Percentiles rank a stretch among this genome's conserved stretches.
Evolutionary conservation across 1,284 basidiomycete species (phyloP).

Genomic region (Apiotrichum domesticum): DNA sequence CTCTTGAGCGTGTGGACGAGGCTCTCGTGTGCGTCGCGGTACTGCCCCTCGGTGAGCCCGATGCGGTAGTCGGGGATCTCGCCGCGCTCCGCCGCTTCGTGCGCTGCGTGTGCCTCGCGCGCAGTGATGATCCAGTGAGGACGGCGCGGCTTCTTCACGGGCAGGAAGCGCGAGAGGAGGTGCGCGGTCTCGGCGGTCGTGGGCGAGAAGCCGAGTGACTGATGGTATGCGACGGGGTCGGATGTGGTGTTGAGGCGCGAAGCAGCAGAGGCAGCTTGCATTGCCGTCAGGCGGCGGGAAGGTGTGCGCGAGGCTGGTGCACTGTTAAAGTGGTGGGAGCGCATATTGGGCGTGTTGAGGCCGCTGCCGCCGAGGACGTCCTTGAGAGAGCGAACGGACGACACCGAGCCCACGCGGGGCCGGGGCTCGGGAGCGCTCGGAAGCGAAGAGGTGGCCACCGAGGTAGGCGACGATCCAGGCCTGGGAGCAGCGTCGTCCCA

Average conservation of each 20-base stretch:
- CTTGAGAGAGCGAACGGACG: conserved; percentile 22
- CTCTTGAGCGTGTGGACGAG: conserved; percentile 30
- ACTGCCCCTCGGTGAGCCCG: conserved; percentile 38
- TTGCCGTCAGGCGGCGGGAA: conserved; percentile 23
- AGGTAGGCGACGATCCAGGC: not conserved
- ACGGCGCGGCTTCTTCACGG: conserved; percentile 17
- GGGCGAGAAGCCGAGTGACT: conserved; percentile 30
- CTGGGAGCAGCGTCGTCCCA: conserved; percentile 19
- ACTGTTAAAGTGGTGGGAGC: not conserved
- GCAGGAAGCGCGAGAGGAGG: conserved; percentile 38
- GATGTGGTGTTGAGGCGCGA: conserved; percentile 29
- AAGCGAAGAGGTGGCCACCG: not conserved
- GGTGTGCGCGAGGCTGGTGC: not conserved
- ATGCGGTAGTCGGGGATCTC: conserved; percentile 16
- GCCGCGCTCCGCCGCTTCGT: conserved; percentile 10
- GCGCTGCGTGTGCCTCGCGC: conserved; percentile 11
- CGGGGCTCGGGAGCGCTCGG: not conserved
- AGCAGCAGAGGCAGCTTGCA: conserved; percentile 26
- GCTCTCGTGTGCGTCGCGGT: conserved; percentile 38
- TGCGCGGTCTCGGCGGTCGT: conserved; percentile 34
- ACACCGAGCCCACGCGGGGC: conserved; percentile 9
- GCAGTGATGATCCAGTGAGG: conserved; percentile 24
- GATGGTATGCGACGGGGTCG: conserved; percentile 38
- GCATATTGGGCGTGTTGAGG: not conserved
- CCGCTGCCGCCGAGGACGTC: conserved; percentile 6